These are phyloP conservation scores for Pythium dissimile DNA, from an alignment of 352 stramenopile genomes.

Conservation along the genomic window DNA sequence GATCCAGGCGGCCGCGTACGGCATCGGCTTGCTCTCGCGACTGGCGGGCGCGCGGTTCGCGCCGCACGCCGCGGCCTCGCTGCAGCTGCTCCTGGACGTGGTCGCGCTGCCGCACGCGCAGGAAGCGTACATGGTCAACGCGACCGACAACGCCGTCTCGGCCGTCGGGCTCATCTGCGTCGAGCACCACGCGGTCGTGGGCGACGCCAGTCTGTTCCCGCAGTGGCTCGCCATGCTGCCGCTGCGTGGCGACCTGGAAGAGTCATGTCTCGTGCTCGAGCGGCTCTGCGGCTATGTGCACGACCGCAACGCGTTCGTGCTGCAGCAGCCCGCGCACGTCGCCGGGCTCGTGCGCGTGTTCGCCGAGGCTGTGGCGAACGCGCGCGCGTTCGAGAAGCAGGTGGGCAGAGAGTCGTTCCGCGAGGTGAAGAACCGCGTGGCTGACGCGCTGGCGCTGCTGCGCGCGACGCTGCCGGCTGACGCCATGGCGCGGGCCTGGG, in stretches of 20 bases:
- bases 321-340: slow-evolving; percentile 39
- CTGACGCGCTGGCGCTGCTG: slow-evolving; percentile 42
- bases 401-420: slow-evolving; percentile 45
- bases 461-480: slow-evolving; percentile 47
- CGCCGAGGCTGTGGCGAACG: slow-evolving; percentile 40
- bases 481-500: slow-evolving; percentile 61
- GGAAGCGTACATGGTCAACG: slow-evolving; percentile 54
- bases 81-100: slow-evolving; percentile 60
- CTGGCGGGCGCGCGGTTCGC: slow-evolving; percentile 52
- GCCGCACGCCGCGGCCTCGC: slow-evolving; percentile 39
- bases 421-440: slow-evolving; percentile 38
- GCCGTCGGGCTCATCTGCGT: slow-evolving; percentile 73
- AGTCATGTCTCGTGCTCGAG: slow-evolving; percentile 60
- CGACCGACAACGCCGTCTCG: slow-evolving; percentile 76
- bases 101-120: slow-evolving; percentile 50
- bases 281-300: slow-evolving; percentile 65
- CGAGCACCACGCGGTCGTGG: slow-evolving; percentile 45
- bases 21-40: slow-evolving; percentile 63
- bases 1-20: slow-evolving; percentile 69
- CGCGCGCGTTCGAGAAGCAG: slow-evolving; percentile 36
- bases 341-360: slow-evolving; percentile 57
- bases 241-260: slow-evolving; percentile 71
- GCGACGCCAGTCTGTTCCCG: slow-evolving; percentile 49
- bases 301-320: slow-evolving; percentile 55
- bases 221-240: slow-evolving; percentile 72